Evolutionary conservation across 2,329 filamentous ascomycete genomes (phyloP).

Genomic region (Camillea tinctor): DNA sequence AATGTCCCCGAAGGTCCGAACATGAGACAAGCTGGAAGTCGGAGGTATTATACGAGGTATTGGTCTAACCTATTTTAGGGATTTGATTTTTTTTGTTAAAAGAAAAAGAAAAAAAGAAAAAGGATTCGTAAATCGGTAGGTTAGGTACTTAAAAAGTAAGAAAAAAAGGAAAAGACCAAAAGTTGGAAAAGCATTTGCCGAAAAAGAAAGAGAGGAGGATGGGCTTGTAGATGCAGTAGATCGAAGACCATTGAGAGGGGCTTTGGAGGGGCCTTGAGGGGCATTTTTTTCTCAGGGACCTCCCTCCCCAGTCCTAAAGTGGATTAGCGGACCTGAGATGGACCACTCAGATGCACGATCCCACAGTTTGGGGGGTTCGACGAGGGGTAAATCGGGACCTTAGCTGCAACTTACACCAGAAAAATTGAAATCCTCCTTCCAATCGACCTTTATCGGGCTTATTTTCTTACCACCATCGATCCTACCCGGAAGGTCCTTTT

Average conservation of each 20-base stretch:
- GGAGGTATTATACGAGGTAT: neutral
- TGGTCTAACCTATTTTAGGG: neutral
- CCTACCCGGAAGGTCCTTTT: constrained; percentile 11
- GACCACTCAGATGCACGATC: neutral
- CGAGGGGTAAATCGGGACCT: neutral
- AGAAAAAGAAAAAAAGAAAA: neutral
- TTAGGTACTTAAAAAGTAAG: neutral
- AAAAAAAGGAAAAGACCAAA: neutral
- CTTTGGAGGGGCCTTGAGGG: neutral
- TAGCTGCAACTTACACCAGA: neutral
- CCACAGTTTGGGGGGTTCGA: neutral
- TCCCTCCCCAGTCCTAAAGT: neutral
- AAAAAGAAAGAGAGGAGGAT: neutral
- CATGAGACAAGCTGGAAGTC: no score
- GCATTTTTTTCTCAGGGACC: neutral
- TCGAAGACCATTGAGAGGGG: neutral
- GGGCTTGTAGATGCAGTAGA: neutral
- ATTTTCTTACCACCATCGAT: constrained; percentile 22
- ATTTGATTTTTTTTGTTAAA: no score
- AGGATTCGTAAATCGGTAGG: no score
- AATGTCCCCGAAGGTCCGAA: no score
- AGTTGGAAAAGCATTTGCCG: neutral
- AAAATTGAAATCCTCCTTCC: neutral
- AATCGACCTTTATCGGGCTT: constrained; percentile 1
- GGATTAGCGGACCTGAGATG: neutral